Evolutionary conservation across 164 flowering plant species (phyloP), one percentile per base, ranked within the genome.

Genomic region (Euptelea pleiosperma): DNA sequence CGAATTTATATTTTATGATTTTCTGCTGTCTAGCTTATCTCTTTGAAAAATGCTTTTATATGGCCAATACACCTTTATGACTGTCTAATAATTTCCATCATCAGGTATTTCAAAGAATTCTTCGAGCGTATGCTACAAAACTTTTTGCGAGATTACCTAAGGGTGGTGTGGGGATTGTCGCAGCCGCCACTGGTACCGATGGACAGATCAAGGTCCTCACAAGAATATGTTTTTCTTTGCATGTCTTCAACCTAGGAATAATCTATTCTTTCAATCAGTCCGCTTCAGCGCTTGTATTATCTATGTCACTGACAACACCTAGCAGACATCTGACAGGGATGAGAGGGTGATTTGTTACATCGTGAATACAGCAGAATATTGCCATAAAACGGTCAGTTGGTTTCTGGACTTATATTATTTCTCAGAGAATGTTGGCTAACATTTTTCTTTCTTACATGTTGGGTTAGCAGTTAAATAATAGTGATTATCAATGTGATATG

Each of bases 131-230:
- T 82, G 97, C 93, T 15, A 67, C 87, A 59, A 90, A 84, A 72
- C 94, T 90, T 57, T 83, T 76, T 73, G 82, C 81, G 50, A 83
- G 76, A 79, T 71, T 93, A 47, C 98, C 98, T 0, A 93, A 86
- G 71, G 97, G 94, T 67, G 98, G 98, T 24, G 78, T 83, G 10
- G 97, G 98, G 46, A 69, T 90, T 71, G 96, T 93, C 65, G 98
- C 98, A 43, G 94, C 98, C 46, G 98, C 98, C 24, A 90, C 98
- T 15, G 98, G 98, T 52, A 83, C 87, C 74, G 98, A 93, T 78
- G 97, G 97, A 31, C 96, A 90, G 65, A 87, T 93, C 67, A 93
- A 85, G 96, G 98, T 89, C 67, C 19, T n/a, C 39, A 50, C 24
- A 48, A 18, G 48, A 22, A 30, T 36, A 29, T 26, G 5, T 47